Percentiles rank a stretch among this genome's conserved stretches.
Evolutionary conservation across 2,329 filamentous ascomycete species (phyloP).

Genomic region (Xylaria sp.): DNA sequence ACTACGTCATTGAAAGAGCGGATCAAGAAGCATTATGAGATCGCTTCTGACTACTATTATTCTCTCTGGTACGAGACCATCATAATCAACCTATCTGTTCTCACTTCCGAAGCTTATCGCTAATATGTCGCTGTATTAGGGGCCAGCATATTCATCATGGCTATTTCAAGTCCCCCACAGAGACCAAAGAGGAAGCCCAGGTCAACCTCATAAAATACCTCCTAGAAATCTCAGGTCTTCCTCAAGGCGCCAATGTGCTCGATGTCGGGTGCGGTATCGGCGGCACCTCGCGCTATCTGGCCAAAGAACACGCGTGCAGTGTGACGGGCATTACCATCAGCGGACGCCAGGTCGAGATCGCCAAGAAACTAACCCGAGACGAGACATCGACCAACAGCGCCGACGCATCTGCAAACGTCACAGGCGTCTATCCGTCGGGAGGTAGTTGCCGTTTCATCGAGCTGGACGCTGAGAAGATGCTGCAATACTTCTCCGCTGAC

Average conservation of each 20-base stretch:
- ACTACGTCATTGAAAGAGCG: conserved; percentile 61
- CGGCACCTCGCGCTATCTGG: conserved; percentile 68
- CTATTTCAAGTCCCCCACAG: conserved; percentile 63
- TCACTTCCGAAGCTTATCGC: conserved; percentile 7
- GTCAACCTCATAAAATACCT: conserved; percentile 67
- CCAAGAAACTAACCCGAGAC: conserved; percentile 59
- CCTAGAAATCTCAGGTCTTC: conserved; percentile 58
- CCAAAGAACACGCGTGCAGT: conserved; percentile 60
- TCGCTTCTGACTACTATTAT: conserved; percentile 71
- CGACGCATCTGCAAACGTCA: background rate
- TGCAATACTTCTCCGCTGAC: conserved; percentile 58
- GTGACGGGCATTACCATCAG: conserved; percentile 72
- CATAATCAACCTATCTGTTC: background rate
- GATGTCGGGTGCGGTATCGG: conserved; percentile 72
- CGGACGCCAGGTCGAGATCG: conserved; percentile 68
- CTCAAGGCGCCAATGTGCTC: conserved; percentile 57
- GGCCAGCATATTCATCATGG: conserved; percentile 73
- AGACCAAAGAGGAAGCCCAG: conserved; percentile 69
- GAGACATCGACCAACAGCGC: conserved; percentile 40
- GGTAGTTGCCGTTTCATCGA: conserved; percentile 64
- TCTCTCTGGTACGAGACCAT: conserved; percentile 62
- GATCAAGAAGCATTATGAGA: conserved; percentile 70
- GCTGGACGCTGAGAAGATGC: conserved; percentile 71
- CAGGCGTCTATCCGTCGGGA: conserved; percentile 25
- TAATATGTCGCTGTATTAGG: conserved; percentile 52